Base-by-base conservation (phyloP, 768 basidiomycete genomes). In the Lactifluus piperatus region DNA sequence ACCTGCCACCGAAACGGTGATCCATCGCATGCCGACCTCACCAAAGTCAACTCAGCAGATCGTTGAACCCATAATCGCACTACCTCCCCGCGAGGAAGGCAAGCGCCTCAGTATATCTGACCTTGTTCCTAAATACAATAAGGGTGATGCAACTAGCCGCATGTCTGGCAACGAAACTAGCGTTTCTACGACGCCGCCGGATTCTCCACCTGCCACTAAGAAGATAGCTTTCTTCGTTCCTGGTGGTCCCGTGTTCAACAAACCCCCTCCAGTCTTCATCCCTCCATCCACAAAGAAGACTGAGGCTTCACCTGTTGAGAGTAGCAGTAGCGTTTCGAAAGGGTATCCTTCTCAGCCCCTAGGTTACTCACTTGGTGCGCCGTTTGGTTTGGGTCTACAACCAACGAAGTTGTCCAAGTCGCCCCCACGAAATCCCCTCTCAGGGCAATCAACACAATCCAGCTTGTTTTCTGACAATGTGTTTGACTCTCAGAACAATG, bases 21-120 rank as follows among this genome's bases (percentile, higher is more conserved):
- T 41, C 24, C 45, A 24, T 20, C 48, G 5, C 32, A 20, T 11
- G 5, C 32, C 34, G 6, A 45, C 59, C 48, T 43, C 49, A 45
- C 48, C 59, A 16, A 39, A 16, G 32, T 29, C 47, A 18, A 46
- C 41, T 18, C 13, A 54, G 4, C 43, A 44, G 9, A 36, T 59
- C n/a, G 22, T 34, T 11, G 39, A 34, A 22, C 16, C 20, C 1
- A 16, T 27, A 47, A 32, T 29, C 29, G 44, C 24, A 24, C 53
- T 11, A 49, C 60, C 56, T 46, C 56, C 18, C 26, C 65, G 54
- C 54, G 63, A 63, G 46, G 62, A 39, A 13, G 67, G 72, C 30
- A 71, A 71, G 32, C 77, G 77, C 34, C 70, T 85, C 49, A 83
- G 84, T 65, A 60, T 87, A 26, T 82, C 82, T 8, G 86, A 88